These are phyloP conservation scores for Zymoseptoria passerinii DNA, from an alignment of 2,329 filamentous ascomycete species.

Conservation along the genomic window DNA sequence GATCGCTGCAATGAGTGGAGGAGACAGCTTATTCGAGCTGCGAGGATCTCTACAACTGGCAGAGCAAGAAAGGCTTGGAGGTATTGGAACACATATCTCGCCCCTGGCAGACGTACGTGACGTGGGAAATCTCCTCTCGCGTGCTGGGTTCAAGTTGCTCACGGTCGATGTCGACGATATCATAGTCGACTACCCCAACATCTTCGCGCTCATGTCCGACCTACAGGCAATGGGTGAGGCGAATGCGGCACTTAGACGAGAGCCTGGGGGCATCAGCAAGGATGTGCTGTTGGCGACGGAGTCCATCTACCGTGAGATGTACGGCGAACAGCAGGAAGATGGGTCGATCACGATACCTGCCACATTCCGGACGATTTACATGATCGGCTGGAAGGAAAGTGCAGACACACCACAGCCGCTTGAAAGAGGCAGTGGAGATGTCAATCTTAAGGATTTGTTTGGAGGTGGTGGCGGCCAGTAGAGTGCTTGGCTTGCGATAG, in stretches of 20 bases:
- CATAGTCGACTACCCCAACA: constrained; percentile 85
- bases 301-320: constrained; percentile 77
- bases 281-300: constrained; percentile 84
- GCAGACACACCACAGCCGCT: constrained; percentile 71
- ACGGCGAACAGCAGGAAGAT: constrained; percentile 64
- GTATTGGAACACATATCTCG: constrained; percentile 82
- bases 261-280: constrained; percentile 64
- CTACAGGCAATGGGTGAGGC: constrained; percentile 93
- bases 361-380: constrained; percentile 91
- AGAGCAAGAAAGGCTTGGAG: constrained; percentile 82
- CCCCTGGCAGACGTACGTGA: constrained; percentile 88
- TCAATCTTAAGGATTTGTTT: constrained; percentile 80
- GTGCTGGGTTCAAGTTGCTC: constrained; percentile 86
- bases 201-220: constrained; percentile 85
- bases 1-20: constrained; percentile 91
- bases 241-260: constrained; percentile 79
- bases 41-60: constrained; percentile 89
- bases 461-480: constrained; percentile 33
- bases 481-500: neutral
- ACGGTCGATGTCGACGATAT: constrained; percentile 98
- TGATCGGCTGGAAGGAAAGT: constrained; percentile 96
- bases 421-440: constrained; percentile 71
- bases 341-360: constrained; percentile 60
- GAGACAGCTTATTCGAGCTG: constrained; percentile 87
- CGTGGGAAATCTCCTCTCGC: constrained; percentile 75